Evolutionary conservation across 1,284 basidiomycete genomes (phyloP).

Genomic region (Paramarasmius palmivorus): DNA sequence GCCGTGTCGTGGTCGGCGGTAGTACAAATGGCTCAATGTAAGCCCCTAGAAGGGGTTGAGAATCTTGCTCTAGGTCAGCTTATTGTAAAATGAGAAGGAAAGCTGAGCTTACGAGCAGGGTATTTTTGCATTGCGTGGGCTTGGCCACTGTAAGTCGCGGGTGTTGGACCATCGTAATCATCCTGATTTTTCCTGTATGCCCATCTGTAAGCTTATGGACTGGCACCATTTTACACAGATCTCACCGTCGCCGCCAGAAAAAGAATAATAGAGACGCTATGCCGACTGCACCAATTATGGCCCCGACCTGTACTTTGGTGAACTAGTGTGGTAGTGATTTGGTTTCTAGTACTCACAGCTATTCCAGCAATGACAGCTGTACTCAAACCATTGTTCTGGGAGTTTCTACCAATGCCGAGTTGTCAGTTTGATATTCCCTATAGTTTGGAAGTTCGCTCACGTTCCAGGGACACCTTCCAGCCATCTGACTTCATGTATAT

Average conservation of each 20-base stretch:
- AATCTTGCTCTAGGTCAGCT: constrained; percentile 1
- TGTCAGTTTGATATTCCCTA: no score
- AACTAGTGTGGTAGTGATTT: not conserved
- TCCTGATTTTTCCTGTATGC: not conserved
- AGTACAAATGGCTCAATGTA: constrained; percentile 6
- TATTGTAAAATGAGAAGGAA: not conserved
- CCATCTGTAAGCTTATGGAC: no score
- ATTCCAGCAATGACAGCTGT: constrained; percentile 10
- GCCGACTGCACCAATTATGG: not conserved
- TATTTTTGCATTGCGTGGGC: not conserved
- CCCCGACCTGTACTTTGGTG: not conserved
- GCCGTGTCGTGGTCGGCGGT: not conserved
- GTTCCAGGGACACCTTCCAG: not conserved
- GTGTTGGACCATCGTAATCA: not conserved
- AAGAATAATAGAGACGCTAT: not conserved
- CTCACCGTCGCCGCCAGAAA: not conserved
- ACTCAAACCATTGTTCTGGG: not conserved
- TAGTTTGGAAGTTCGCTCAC: not conserved
- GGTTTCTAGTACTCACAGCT: constrained; percentile 1
- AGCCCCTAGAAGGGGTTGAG: constrained; percentile 4
- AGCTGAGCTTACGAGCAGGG: not conserved
- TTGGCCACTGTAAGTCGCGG: not conserved
- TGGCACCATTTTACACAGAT: no score
- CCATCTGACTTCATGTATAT: constrained; percentile 13
- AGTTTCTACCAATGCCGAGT: not conserved